These are phyloP conservation scores for Kazachstania sp. DNA, from an alignment of 1,139 yeast genomes.

Conservation along the genomic window DNA sequence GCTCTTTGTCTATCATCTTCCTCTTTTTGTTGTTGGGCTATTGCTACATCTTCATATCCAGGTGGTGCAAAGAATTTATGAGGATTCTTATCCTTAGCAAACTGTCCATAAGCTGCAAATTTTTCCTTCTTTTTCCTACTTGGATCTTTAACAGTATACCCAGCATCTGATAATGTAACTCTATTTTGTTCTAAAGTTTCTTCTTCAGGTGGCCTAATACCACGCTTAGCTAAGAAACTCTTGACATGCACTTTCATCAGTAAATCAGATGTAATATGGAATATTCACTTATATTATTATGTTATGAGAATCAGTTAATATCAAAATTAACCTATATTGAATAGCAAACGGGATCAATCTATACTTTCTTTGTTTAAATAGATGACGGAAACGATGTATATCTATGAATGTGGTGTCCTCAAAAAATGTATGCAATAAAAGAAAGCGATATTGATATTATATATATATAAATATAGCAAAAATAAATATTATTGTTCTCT, in stretches of 20 bases:
- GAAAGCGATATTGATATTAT: too few relatives aligned
- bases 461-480: too few relatives aligned
- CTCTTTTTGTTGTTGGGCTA: conserved; percentile 15
- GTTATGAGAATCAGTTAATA: not conserved
- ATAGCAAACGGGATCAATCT: too few relatives aligned
- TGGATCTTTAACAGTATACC: conserved; percentile 42
- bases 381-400: too few relatives aligned
- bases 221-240: conserved; percentile 41
- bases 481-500: too few relatives aligned
- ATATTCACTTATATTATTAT: not conserved
- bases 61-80: conserved; percentile 39
- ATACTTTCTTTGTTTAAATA: too few relatives aligned
- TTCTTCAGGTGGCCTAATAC: conserved; percentile 45
- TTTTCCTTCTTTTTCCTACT: conserved; percentile 40
- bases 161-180: conserved; percentile 44
- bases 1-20: conserved; percentile 18
- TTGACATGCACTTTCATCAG: conserved; percentile 25
- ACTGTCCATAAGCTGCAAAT: conserved; percentile 58
- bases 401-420: too few relatives aligned
- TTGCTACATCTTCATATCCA: conserved; percentile 33
- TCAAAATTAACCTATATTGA: too few relatives aligned
- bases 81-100: conserved; percentile 43
- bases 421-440: too few relatives aligned
- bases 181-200: conserved; percentile 50
- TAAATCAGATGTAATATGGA: not conserved